Evolutionary conservation across 2,329 filamentous ascomycete species (phyloP).

Genomic region (Rugonectria rugulosa): DNA sequence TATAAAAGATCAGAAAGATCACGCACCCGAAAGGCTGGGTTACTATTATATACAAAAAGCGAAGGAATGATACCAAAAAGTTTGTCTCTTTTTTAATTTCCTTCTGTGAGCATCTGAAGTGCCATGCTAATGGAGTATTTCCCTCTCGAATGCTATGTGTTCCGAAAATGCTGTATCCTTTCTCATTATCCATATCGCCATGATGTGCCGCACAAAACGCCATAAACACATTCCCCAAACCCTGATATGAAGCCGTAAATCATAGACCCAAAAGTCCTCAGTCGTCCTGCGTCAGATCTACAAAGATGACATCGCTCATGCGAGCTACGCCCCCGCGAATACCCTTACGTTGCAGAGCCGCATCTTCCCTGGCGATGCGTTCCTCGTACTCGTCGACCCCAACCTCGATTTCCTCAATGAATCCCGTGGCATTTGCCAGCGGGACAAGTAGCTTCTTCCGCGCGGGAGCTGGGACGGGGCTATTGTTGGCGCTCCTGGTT

Average conservation of each 20-base stretch:
- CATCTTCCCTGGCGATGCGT: conserved; percentile 31
- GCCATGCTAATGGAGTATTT: too few species aligned
- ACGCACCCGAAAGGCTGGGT: conserved; percentile 12
- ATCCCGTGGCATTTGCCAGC: conserved; percentile 47
- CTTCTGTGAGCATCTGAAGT: not conserved
- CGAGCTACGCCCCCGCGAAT: conserved; percentile 30
- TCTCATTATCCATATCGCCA: not conserved
- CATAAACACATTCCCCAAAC: not conserved
- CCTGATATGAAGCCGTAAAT: conserved; percentile 1
- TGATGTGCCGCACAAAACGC: conserved; percentile 21
- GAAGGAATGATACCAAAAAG: conserved; percentile 23
- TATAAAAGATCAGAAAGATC: conserved; percentile 21
- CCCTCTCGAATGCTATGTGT: too few species aligned
- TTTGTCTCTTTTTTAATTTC: not conserved
- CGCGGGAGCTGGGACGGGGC: conserved; percentile 27
- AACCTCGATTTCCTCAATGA: conserved; percentile 46
- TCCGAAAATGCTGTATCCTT: too few species aligned
- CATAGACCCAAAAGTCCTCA: conserved; percentile 8
- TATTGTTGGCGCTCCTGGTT: conserved; percentile 2
- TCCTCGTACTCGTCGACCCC: conserved; percentile 38
- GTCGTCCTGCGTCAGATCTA: conserved; percentile 44
- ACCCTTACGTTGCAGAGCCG: conserved; percentile 23
- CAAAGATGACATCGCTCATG: conserved; percentile 44
- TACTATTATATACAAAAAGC: conserved; percentile 20
- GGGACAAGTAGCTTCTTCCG: conserved; percentile 49